Base-by-base conservation (phyloP, 2,329 filamentous ascomycete species). In the Diatrype stigma region DNA sequence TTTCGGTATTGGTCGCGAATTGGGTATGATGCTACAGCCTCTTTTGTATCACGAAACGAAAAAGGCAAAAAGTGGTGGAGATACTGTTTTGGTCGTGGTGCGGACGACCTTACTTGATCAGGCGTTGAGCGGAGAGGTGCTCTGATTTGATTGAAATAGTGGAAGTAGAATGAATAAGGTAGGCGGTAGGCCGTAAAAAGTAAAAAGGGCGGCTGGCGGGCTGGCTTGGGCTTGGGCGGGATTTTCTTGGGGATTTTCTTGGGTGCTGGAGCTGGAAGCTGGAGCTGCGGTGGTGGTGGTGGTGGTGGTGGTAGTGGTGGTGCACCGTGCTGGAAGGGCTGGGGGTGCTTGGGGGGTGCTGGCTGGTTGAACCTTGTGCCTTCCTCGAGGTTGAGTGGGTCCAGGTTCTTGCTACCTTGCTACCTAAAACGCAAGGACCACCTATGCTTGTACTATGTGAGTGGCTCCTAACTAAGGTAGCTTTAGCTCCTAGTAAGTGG, bases 21-120 rank as follows among this genome's bases (percentile, higher is more conserved):
- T n/a, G 22, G 40, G 14, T 44, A 44, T 28, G 40, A 44, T 44
- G 40, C 22, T 59, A 52, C 48, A 51, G 53, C 56, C 56, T 56
- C 58, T 56, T 60, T 62, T 66, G 70, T 74, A 78, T 75, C 70
- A 74, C 72, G 70, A 76, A 77, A 66, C 22, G 40, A 57, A 68
- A 73, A 80, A 77, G 71, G 73, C 72, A 66, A 73, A 80, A 75
- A 73, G 72, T 66, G 64, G 79, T 81, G 79, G 78, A 81, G 78
- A 80, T 80, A 72, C 79, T 82, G 73, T 72, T 82, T 82, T 80
- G 79, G 80, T 79, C 74, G 77, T 81, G 76, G 77, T 81, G 79
- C 78, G 76, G 78, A 81, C 76, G 76, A 77, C 76, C 80, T 83
- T 81, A 80, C 80, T 82, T 74, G 75, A 82, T 83, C 78, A 80